Evolutionary conservation across 2,329 filamentous ascomycete genomes (phyloP).

Genomic region (Colletotrichum sojae): DNA sequence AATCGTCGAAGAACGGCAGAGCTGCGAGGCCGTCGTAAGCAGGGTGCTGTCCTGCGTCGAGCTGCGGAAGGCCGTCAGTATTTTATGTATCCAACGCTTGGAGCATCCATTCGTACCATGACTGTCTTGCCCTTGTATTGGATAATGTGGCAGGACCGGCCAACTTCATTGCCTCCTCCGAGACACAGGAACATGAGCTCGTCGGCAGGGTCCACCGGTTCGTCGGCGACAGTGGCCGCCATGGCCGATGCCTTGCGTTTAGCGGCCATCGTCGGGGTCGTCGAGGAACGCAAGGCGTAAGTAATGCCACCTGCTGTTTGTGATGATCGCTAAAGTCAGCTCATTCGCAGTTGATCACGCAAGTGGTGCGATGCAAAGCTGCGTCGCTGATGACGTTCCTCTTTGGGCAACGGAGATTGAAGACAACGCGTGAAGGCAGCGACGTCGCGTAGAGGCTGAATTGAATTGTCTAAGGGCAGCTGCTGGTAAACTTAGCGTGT

Average conservation of each 20-base stretch:
- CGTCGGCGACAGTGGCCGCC: conserved; percentile 72
- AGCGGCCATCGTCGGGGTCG: conserved; percentile 77
- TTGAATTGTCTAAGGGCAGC: background rate
- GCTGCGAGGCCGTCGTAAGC: conserved; percentile 95
- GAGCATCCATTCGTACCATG: conserved; percentile 76
- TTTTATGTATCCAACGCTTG: background rate
- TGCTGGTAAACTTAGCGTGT: conserved; percentile 1
- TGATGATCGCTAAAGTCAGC: conserved; percentile 11
- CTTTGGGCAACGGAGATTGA: background rate
- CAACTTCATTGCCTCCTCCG: conserved; percentile 97
- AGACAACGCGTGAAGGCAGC: background rate
- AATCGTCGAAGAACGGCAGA: conserved; percentile 98
- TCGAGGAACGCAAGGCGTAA: conserved; percentile 16
- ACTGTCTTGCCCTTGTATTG: conserved; percentile 99
- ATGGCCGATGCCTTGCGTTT: conserved; percentile 91
- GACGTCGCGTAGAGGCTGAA: conserved; percentile 32
- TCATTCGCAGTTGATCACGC: conserved; percentile 20
- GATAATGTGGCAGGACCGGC: conserved; percentile 95
- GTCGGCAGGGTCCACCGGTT: conserved; percentile 92
- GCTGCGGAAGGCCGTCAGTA: conserved; percentile 63
- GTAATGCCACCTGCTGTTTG: conserved; percentile 14
- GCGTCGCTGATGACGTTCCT: background rate
- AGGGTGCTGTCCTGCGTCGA: conserved; percentile 97
- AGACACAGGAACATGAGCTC: conserved; percentile 95
- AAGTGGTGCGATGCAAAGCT: background rate